A percentile compares a stretch with the other conserved stretches of the same genome.
Conservation (phyloP, 345 rosid species). For the Psidium friedrichsthalianum region DNA sequence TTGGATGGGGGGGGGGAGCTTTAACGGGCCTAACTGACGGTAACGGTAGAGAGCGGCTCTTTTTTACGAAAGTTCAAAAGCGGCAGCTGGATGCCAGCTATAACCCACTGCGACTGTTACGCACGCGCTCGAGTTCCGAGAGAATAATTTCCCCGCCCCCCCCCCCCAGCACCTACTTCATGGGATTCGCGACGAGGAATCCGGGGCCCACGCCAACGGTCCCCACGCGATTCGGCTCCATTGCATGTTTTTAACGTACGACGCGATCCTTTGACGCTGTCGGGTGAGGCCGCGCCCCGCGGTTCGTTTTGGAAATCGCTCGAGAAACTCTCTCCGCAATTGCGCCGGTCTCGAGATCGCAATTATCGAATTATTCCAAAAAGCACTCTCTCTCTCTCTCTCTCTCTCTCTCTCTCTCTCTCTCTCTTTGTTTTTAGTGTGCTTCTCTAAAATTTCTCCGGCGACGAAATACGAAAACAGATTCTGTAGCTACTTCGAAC, state of each 20-base stretch:
- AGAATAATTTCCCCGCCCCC: slow-evolving; percentile 6
- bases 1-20: background rate
- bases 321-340: background rate
- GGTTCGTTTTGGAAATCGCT: background rate
- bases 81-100: slow-evolving; percentile 42
- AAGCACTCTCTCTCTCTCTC: too few species aligned
- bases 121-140: slow-evolving; percentile 22
- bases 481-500: too few species aligned
- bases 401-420: too few species aligned
- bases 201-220: background rate
- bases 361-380: background rate
- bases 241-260: background rate
- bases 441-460: too few species aligned
- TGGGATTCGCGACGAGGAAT: background rate
- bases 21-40: slow-evolving; percentile 22
- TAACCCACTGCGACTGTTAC: slow-evolving; percentile 13
- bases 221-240: background rate
- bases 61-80: background rate
- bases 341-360: background rate
- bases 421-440: too few species aligned
- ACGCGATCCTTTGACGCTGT: background rate
- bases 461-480: too few species aligned
- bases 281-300: background rate
- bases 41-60: background rate
- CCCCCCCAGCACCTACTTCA: background rate